Conservation (phyloP, 805 yeast genomes). For the Jamesozyma hellenica region DNA sequence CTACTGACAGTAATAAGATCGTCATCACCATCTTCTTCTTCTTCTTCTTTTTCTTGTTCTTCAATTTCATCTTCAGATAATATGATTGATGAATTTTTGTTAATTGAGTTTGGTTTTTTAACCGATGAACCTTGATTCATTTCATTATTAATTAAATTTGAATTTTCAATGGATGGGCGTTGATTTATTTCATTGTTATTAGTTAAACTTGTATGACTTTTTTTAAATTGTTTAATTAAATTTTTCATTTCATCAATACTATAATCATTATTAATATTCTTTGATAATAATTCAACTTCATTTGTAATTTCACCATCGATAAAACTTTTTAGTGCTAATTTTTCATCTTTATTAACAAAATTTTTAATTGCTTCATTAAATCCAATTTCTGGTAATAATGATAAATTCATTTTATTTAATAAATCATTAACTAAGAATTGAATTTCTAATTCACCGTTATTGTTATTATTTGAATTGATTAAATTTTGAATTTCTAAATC, state of each 20-base stretch:
- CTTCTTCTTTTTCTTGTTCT: too few species aligned
- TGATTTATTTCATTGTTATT: too few species aligned
- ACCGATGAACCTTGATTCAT: too few species aligned
- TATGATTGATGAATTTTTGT: too few species aligned
- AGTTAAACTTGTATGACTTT: too few species aligned
- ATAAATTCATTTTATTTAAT: constrained; percentile 51
- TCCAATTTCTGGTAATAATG: constrained; percentile 65
- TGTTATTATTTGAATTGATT: constrained; percentile 11
- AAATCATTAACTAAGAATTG: constrained; percentile 55
- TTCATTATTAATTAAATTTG: too few species aligned
- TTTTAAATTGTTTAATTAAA: constrained; percentile 35
- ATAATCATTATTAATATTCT: constrained; percentile 35
- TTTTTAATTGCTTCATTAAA: constrained; percentile 61
- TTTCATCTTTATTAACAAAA: constrained; percentile 78
- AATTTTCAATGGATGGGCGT: too few species aligned
- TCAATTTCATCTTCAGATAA: neutral
- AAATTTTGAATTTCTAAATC: constrained; percentile 10
- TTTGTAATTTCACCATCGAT: constrained; percentile 45
- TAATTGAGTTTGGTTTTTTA: too few species aligned
- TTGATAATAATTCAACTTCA: constrained; percentile 40
- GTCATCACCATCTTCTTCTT: constrained; percentile 4
- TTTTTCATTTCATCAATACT: constrained; percentile 34
- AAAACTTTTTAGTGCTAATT: constrained; percentile 53
- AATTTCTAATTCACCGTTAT: constrained; percentile 39
- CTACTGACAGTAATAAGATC: neutral